Conservation (phyloP, 805 yeast genomes). For the Yamadazyma phyllophila region DNA sequence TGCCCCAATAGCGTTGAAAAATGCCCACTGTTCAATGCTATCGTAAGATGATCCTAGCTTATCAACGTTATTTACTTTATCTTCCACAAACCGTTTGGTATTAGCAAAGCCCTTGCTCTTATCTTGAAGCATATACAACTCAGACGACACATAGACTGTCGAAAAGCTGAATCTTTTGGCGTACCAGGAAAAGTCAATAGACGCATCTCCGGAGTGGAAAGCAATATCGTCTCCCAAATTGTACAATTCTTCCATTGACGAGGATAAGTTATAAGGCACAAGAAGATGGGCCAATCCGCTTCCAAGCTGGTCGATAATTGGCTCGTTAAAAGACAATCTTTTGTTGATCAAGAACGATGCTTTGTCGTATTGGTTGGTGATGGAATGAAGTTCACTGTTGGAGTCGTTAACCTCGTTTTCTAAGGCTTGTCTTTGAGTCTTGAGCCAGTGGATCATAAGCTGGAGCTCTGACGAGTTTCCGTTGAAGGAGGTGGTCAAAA, state of each 20-base stretch:
- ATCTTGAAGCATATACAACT: constrained; percentile 79
- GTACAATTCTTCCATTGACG: constrained; percentile 66
- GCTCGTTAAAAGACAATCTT: constrained; percentile 52
- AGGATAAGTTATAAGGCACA: constrained; percentile 58
- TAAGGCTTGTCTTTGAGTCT: constrained; percentile 41
- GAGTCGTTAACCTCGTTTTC: constrained; percentile 17
- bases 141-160: constrained; percentile 69
- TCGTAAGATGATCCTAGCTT: constrained; percentile 59
- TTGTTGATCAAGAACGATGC: constrained; percentile 44
- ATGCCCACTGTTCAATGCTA: constrained; percentile 71
- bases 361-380: constrained; percentile 40
- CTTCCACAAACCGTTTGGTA: constrained; percentile 65
- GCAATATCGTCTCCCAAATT: constrained; percentile 80
- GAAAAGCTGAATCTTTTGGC: constrained; percentile 74
- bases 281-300: constrained; percentile 60
- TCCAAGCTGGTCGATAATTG: constrained; percentile 42
- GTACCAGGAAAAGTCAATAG: constrained; percentile 90
- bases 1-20: constrained; percentile 63
- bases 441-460: constrained; percentile 52
- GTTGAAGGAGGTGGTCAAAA: constrained; percentile 32
- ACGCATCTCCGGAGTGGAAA: constrained; percentile 71
- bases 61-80: constrained; percentile 53
- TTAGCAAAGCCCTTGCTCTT: constrained; percentile 49
- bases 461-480: constrained; percentile 54
- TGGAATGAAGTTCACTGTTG: constrained; percentile 23